phyloP scores from a whole-genome alignment of 1,284 basidiomycete species.

The Ustilago shanxiensis region DNA sequence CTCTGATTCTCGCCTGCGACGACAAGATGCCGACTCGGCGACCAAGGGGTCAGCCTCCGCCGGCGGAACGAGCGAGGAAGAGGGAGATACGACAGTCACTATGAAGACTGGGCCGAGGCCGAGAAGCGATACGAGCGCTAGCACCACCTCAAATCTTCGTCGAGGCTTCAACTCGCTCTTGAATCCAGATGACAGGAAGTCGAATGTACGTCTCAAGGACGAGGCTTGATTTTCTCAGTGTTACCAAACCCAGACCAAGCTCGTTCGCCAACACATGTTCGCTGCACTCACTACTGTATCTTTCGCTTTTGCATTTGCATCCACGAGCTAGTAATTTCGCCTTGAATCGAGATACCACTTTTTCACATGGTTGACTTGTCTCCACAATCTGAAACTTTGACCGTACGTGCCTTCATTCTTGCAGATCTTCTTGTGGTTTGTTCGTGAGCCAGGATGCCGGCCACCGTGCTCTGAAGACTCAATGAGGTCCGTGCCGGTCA shows the following conservation, averaged over 20 bases:
- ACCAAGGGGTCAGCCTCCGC: constrained; percentile 10
- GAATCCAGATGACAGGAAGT: constrained; percentile 30
- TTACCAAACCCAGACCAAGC: background rate
- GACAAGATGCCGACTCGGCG: constrained; percentile 10
- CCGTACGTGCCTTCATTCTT: too few relatives aligned
- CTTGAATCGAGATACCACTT: constrained; percentile 2
- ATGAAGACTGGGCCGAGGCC: constrained; percentile 25
- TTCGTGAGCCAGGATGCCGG: background rate
- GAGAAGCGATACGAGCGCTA: constrained; percentile 34
- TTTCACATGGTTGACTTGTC: background rate
- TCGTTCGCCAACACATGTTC: background rate
- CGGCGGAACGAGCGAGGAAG: constrained; percentile 32
- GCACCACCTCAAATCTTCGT: constrained; percentile 35
- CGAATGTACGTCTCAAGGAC: constrained; percentile 26
- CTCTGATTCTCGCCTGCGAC: constrained; percentile 3
- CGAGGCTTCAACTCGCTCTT: constrained; percentile 42
- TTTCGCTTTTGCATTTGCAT: background rate
- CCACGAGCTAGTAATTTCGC: background rate
- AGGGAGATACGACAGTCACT: constrained; percentile 43
- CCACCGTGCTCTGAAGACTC: background rate
- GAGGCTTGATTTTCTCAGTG: constrained; percentile 13
- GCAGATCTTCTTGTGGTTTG: background rate
- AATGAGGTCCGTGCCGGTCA: background rate
- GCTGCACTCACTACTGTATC: background rate
- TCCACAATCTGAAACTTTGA: background rate